Conservation (phyloP, 2,329 filamentous ascomycete species). For the Myriosclerotinia scirpicola region DNA sequence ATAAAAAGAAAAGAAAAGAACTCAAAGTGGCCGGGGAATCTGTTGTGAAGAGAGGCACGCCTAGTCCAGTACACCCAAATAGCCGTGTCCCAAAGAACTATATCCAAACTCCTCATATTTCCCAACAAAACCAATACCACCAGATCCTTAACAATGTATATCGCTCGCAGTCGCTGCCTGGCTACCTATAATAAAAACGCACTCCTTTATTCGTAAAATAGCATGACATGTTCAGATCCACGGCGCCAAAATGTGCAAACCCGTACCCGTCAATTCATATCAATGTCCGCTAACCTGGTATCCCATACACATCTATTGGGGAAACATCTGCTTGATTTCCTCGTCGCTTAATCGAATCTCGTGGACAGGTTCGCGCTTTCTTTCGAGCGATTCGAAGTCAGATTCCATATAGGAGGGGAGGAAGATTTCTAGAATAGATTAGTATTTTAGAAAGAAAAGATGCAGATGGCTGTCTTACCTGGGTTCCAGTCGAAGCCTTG, state of each 20-base stretch:
- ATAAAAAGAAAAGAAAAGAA: not conserved
- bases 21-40: constrained; percentile 1
- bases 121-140: constrained; percentile 16
- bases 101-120: constrained; percentile 15
- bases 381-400: constrained; percentile 73
- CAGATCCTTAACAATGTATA: not conserved
- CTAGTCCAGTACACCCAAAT: constrained; percentile 3
- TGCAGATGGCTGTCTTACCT: constrained; percentile 47
- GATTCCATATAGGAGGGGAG: constrained; percentile 74
- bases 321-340: constrained; percentile 67
- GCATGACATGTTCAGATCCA: constrained; percentile 36
- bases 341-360: constrained; percentile 78
- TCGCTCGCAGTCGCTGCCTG: constrained; percentile 9
- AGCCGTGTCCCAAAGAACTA: not conserved
- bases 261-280: constrained; percentile 19
- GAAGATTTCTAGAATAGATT: constrained; percentile 64
- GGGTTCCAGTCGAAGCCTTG: constrained; percentile 85
- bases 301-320: constrained; percentile 48
- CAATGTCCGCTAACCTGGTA: not conserved
- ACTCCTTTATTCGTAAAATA: constrained; percentile 4
- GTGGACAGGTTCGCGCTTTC: constrained; percentile 72
- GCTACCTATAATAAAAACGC: constrained; percentile 12
- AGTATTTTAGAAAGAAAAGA: not conserved
- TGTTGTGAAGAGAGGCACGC: constrained; percentile 13
- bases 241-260: constrained; percentile 33